Evolutionary conservation across 225 moss, liverwort and hornwort genomes (phyloP), one percentile per base, ranked within the genome.

Genomic region (Pseudisothecium myosuroides): DNA sequence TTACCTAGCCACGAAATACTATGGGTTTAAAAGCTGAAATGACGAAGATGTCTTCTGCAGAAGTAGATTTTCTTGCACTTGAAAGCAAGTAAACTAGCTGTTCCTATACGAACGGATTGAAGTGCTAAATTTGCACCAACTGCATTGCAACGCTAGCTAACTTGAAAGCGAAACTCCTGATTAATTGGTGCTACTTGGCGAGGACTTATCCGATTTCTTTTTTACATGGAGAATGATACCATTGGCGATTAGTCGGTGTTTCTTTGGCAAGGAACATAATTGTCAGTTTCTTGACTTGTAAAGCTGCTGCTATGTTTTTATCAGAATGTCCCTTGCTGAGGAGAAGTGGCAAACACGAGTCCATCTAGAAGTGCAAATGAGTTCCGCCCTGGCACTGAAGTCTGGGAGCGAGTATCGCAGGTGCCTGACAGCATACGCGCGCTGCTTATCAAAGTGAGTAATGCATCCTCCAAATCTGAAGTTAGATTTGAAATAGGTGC

Each of bases 341-440:
- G 93, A 93, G 87, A 95, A 94, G 81, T 92, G 94, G 87, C 95
- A 95, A 89, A 96, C 96, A 55, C 93, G 98, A 82, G 94, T 95
- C 18, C 95, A 97, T 87, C 90, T 99, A 87, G 98, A 99, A 89
- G 93, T 93, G 49, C 94, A 96, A 88, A 96, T 99, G 96, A 95
- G 95, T 73, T 94, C 96, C 28, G 96, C 97, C 68, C 84, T 96
- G 82, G 95, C 96, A 80, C 91, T 99, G n/a, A 95, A 95, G 89
- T 95, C 96, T 49, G 88, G 91, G 17, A 89, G 93, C 45, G 98
- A 99, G 82, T 99, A 99, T 63, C 93, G 92, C 64, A 89, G 94
- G 62, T 99, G 95, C 87, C 95, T 99, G 55, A 92, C 96, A 87
- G 95, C 98, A 41, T 99, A 99, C 81, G 88, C 96, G 37, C 96